Conservation (phyloP, 352 stramenopile genomes). For the Phytophthora vignae region DNA sequence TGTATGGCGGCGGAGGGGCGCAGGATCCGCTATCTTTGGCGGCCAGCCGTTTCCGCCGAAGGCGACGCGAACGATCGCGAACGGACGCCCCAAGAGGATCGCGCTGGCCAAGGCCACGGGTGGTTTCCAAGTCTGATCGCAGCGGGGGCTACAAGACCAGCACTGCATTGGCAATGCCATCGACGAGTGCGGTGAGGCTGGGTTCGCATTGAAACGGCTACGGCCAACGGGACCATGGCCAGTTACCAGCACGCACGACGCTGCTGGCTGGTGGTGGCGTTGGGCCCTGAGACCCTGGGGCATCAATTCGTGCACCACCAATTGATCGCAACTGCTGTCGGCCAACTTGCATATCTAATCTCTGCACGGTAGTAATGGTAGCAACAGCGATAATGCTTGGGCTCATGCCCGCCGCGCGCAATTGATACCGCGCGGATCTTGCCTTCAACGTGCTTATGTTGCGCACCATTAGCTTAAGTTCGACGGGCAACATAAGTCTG, state of each 20-base stretch:
- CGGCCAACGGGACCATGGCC: neutral
- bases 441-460: no score
- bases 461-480: no score
- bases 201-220: constrained; percentile 3
- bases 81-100: neutral
- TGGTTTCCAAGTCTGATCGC: neutral
- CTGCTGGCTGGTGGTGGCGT: neutral
- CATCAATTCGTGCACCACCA: neutral
- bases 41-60: constrained; percentile 3
- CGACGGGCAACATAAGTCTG: neutral
- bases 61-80: neutral
- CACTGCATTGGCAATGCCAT: neutral
- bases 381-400: no score
- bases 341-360: no score
- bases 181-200: no score
- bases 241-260: neutral
- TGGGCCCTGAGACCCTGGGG: neutral
- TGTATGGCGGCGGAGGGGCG: neutral
- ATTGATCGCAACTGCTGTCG: neutral
- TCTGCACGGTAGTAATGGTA: no score
- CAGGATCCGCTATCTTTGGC: constrained; percentile 15
- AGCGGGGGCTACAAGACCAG: no score
- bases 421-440: no score
- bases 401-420: no score
- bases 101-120: neutral